Conservation (phyloP, 805 yeast species). For the Wickerhamiella hasegawae region DNA sequence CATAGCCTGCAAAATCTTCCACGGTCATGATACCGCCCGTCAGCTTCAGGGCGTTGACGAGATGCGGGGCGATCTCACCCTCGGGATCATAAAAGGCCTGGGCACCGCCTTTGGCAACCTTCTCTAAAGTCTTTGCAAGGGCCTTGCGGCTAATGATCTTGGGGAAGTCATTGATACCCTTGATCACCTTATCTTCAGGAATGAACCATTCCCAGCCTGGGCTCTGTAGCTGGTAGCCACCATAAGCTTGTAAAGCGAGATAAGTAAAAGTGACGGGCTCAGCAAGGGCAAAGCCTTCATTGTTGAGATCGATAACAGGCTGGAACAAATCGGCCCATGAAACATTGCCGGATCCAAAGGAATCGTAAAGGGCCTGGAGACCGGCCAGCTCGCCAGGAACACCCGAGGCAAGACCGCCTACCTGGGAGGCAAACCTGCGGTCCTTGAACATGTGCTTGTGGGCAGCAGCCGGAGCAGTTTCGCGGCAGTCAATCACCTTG, state of each 20-base stretch:
- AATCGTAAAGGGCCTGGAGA: slow-evolving; percentile 38
- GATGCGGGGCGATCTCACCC: slow-evolving; percentile 50
- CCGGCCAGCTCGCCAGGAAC: slow-evolving; percentile 90
- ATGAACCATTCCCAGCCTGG: slow-evolving; percentile 22
- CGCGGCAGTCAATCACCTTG: slow-evolving; percentile 69
- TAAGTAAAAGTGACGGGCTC: slow-evolving; percentile 16
- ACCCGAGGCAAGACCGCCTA: slow-evolving; percentile 81
- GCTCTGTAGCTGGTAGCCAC: slow-evolving; percentile 2
- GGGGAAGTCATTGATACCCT: not conserved
- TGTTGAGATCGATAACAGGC: slow-evolving; percentile 57
- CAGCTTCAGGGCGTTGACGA: slow-evolving; percentile 33
- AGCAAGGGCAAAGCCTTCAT: slow-evolving; percentile 39
- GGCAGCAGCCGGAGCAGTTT: slow-evolving; percentile 59
- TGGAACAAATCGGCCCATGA: slow-evolving; percentile 56
- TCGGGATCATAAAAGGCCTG: slow-evolving; percentile 70
- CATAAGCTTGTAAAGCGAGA: not conserved
- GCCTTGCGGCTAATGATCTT: slow-evolving; percentile 28
- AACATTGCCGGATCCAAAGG: slow-evolving; percentile 56
- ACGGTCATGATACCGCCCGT: slow-evolving; percentile 52
- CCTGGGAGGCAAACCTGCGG: slow-evolving; percentile 17
- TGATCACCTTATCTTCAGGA: slow-evolving; percentile 5
- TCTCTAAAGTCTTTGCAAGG: slow-evolving; percentile 49
- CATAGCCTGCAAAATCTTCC: slow-evolving; percentile 53
- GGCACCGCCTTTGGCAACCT: slow-evolving; percentile 63
- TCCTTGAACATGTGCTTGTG: slow-evolving; percentile 47